Evolutionary conservation across 331 rosid species (phyloP), one percentile per base, ranked within the genome.

Genomic region (Malus hybrid): DNA sequence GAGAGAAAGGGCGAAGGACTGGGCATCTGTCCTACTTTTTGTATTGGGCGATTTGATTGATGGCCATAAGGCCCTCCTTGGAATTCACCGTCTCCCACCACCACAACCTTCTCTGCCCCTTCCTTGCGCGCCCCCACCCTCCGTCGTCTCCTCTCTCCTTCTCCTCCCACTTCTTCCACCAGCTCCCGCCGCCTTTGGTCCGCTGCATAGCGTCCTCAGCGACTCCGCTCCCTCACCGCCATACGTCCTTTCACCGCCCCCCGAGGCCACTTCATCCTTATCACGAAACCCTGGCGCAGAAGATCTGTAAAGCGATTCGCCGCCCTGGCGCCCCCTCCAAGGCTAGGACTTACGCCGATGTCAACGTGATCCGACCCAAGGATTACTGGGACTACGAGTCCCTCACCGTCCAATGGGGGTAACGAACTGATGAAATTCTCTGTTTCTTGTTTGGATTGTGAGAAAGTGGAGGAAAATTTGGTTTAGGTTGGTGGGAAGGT

Each of bases 391-490:
- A 92, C 83, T 92, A 92, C 77, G 97, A 92, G 82, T 63, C 96
- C 78, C 96, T 92, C 78, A 83, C 90, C 87, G 97, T 92, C 48
- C 96, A 90, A 82, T 92, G 97, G 97, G 97, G 97, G 97, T 92
- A 85, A 86, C 13, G 6, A n/a, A 39, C 10, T 62, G 11, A 31
- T 19, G 7, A 44, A 52, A 52, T 52, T 4, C 32, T 12, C 24
- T 66, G 14, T 32, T 32, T 18, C 6, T 29, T 46, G 57, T 46
- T 68, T 55, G 42, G 52, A 34, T 31, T 52, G 16, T 24, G 42
- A 46, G 70, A 50, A 80, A 18, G 10, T 15, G n/a, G 31, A 12
- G 60, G 44, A 39, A 31, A 18, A 12, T 55, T 56, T 32, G 6
- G 7, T 46, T 42, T 42, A 31, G 74, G 76, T 36, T 66, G 70